phyloP scores from a whole-genome alignment of 225 moss, liverwort and hornwort genomes.

The Anthoceros angustus region DNA sequence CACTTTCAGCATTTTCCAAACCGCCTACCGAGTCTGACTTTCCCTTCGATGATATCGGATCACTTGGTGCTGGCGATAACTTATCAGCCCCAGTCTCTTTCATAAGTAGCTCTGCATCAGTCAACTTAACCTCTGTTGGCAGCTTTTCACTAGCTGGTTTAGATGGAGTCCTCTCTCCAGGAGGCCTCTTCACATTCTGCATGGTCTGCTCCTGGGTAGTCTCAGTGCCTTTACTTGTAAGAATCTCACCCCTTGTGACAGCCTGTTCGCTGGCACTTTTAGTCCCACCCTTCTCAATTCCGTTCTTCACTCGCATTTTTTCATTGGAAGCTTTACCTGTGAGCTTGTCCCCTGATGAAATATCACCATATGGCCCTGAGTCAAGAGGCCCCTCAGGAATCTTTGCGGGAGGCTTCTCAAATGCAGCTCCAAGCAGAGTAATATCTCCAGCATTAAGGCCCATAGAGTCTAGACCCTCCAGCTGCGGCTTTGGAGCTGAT shows the following conservation, averaged over 20 bases:
- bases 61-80: too few species aligned
- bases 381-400: constrained; percentile 14
- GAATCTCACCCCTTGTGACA: not conserved
- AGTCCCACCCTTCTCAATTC: not conserved
- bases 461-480: constrained; percentile 25
- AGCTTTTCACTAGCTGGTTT: too few species aligned
- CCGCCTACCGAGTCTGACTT: not conserved
- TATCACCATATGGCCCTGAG: constrained; percentile 12
- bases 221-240: not conserved
- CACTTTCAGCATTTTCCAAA: not conserved
- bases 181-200: not conserved
- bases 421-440: constrained; percentile 21
- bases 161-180: not conserved
- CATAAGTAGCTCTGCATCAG: too few species aligned
- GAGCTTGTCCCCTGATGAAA: not conserved
- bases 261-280: not conserved
- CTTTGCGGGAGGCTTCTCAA: constrained; percentile 9
- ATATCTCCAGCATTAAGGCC: constrained; percentile 14
- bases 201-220: not conserved
- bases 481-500: constrained; percentile 16
- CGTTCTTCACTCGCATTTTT: not conserved
- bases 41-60: not conserved
- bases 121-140: too few species aligned
- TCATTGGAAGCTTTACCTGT: not conserved
- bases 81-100: too few species aligned